Base-by-base conservation (phyloP, 2,329 filamentous ascomycete species). In the Phyllosticta capitalensis region DNA sequence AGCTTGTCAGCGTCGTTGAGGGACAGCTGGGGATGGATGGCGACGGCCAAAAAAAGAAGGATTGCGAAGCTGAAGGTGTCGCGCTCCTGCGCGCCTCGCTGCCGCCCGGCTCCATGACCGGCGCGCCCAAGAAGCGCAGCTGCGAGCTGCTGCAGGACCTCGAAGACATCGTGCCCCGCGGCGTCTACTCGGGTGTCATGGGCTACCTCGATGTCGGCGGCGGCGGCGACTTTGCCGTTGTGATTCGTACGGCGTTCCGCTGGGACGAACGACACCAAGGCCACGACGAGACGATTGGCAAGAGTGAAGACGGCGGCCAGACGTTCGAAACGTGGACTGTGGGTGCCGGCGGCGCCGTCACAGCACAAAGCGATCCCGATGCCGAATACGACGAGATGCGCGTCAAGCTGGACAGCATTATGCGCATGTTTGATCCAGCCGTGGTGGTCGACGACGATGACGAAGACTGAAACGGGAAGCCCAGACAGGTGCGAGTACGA, bases 101-200 rank as follows among this genome's bases (percentile, higher is more conserved):
- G 0, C 92, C 94, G 0, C 91, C 94, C 0, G 92, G 94, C 0
- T 92, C 88, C 67, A 97, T 97, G 94, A 97, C 92, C 1, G 94
- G 94, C 6, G 92, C 92, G 0, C 94, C 92, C 0, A 97, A 97
- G 78, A 92, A 92, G 74, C 83, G 92, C 54, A 92, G 88, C 64
- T 96, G 92, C 71, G 87, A 95, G 76, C 81, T 96, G 53, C 77
- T 97, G 20, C 79, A 81, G 61, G 75, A 79, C 3, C 80, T 96
- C 50, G 92, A 96, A 72, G 74, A 73, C 19, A 70, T 77, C 3
- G 74, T 76, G 60, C 54, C 59, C 0, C 79, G 92, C 56, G 86
- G 90, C 30, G 74, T 96, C 55, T 96, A 96, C 74, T 90, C 90
- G 6, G 91, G 94, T 20, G 88, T 95, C 1, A 81, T 96, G 55